Evolutionary conservation across 1,284 basidiomycete genomes (phyloP), one percentile per base, ranked within the genome.

Genomic region (Marasmius fiardii): DNA sequence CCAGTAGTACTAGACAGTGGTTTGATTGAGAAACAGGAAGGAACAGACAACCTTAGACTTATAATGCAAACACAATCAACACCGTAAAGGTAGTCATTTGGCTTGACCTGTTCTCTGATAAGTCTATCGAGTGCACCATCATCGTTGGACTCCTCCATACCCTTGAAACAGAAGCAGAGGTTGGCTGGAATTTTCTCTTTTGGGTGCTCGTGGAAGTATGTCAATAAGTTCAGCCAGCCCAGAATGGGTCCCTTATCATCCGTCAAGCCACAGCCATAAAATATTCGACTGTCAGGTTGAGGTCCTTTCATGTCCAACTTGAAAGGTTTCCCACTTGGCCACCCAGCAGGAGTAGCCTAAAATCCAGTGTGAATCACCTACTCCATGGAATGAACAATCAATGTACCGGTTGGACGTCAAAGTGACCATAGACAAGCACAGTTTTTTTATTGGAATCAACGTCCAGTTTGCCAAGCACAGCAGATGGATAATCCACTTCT

Each of bases 321-420:
- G 76, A 98, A 99, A 0, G 97, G 97, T 58, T n/a, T n/a, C n/a
- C n/a, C n/a, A n/a, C n/a, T n/a, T n/a, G 96, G 89, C 95, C 95
- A 96, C 33, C 94, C 94, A 65, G 98, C 95, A 28, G 87, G 87
- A 55, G 77, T 69, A 0, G 87, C 85, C 83, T 87, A 55, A 20
- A 16, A n/a, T 54, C 4, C 48, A 24, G 43, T 4, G 18, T 48
- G 31, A 44, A n/a, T 33, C 24, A 44, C 12, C 31, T 45, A 43
- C 55, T 53, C 54, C 20, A 20, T 49, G 8, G 50, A 26, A 50
- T 41, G 6, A 54, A 3, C 14, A 24, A 7, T n/a, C 48, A 52
- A 75, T 83, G 54, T 59, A 90, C 89, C 5, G 90, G 90, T 64
- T 92, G 90, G 12, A 92, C 90, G 67, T 92, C 90, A 66, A 91